A percentile compares a stretch with the other conserved stretches of the same genome.
phyloP scores from a whole-genome alignment of 345 rosid genomes.

The Mallotus nudiflorus region DNA sequence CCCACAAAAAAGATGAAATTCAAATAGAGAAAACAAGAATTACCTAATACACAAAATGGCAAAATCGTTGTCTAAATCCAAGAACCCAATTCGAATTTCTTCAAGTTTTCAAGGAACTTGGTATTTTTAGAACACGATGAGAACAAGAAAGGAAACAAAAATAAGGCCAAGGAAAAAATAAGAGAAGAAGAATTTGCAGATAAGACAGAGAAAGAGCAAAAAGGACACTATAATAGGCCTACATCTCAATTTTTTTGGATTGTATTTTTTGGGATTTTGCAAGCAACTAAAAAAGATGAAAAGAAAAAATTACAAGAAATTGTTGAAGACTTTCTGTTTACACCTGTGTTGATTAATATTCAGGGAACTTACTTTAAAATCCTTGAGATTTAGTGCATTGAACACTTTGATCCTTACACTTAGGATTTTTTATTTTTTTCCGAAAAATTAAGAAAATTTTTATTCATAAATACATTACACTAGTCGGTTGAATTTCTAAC shows the following conservation, averaged over 20 bases:
- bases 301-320: no score
- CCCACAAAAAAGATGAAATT: not conserved
- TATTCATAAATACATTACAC: no score
- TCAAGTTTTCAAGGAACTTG: not conserved
- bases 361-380: no score
- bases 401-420: no score
- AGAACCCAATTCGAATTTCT: not conserved
- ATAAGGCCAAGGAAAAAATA: not conserved
- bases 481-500: no score
- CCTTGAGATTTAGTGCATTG: no score
- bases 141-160: not conserved
- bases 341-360: no score
- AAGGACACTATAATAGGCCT: not conserved
- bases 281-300: not conserved
- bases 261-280: not conserved
- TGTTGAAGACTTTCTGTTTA: no score
- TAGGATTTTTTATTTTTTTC: no score
- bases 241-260: not conserved
- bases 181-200: not conserved
- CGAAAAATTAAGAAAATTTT: no score
- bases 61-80: not conserved
- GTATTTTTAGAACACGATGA: not conserved
- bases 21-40: not conserved
- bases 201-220: conserved; percentile 10
- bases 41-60: not conserved